Evolutionary conservation across 352 stramenopile genomes (phyloP).

Genomic region (Pythium folliculosum): DNA sequence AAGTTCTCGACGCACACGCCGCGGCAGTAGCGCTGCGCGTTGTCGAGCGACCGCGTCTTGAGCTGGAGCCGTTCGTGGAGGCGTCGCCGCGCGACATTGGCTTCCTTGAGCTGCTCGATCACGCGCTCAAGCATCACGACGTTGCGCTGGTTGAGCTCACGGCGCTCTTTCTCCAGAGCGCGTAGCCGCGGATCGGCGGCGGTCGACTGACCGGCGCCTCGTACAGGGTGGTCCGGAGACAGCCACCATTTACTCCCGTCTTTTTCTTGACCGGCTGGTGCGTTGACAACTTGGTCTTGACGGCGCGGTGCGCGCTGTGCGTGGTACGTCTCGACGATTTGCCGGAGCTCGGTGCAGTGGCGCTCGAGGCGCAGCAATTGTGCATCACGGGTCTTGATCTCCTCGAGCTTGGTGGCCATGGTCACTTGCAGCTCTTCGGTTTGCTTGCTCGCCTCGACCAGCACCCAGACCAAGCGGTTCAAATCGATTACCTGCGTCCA

Average conservation of each 20-base stretch:
- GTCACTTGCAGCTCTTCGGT: conserved; percentile 45
- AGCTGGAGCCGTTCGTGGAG: conserved; percentile 13
- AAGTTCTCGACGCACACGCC: conserved; percentile 5
- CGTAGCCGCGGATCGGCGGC: neutral
- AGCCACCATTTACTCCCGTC: conserved; percentile 4
- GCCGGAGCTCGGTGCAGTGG: conserved; percentile 48
- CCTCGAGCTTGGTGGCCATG: conserved; percentile 45
- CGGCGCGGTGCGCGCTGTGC: neutral
- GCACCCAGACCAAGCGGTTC: conserved; percentile 14
- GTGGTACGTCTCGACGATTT: conserved; percentile 34
- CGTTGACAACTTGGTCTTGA: neutral
- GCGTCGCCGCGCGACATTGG: conserved; percentile 6
- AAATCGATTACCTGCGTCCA: neutral
- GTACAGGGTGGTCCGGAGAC: neutral
- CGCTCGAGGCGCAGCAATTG: conserved; percentile 45
- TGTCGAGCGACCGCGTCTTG: conserved; percentile 6
- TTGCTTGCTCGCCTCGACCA: conserved; percentile 48
- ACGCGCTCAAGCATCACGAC: conserved; percentile 27
- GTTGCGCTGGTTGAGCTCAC: conserved; percentile 18
- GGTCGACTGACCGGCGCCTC: neutral
- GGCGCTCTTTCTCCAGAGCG: conserved; percentile 20
- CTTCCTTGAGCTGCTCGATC: conserved; percentile 19
- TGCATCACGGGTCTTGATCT: conserved; percentile 44
- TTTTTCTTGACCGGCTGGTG: neutral
- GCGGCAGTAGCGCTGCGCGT: conserved; percentile 8